A percentile compares a stretch with the other conserved stretches of the same genome.
These are phyloP conservation scores for Blastobotrys terrestris DNA, from an alignment of 805 yeast genomes.

Conservation along the genomic window DNA sequence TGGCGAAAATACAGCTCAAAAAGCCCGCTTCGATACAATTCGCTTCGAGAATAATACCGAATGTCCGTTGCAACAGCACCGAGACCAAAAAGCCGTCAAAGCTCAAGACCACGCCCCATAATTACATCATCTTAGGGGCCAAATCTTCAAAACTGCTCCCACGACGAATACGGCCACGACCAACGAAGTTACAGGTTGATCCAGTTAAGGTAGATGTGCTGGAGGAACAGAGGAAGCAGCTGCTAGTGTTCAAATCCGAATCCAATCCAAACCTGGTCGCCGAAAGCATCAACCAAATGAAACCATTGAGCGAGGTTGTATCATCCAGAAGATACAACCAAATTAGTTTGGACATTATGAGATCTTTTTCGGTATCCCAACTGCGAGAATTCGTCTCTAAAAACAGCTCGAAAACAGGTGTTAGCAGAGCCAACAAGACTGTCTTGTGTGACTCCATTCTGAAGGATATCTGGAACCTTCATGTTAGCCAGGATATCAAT, in stretches of 20 bases:
- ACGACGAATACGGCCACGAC: not conserved
- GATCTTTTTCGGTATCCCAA: slow-evolving; percentile 26
- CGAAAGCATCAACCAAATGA: slow-evolving; percentile 17
- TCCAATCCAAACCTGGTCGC: slow-evolving; percentile 11
- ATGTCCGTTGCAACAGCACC: slow-evolving; percentile 6
- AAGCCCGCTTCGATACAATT: not conserved
- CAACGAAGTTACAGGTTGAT: not conserved
- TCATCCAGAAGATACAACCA: slow-evolving; percentile 22
- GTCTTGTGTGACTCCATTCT: slow-evolving; percentile 30
- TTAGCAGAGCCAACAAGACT: slow-evolving; percentile 13
- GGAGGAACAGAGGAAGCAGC: slow-evolving; percentile 17
- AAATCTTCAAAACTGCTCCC: slow-evolving; percentile 17
- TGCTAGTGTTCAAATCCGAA: slow-evolving; percentile 15
- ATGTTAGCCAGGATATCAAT: slow-evolving; percentile 20
- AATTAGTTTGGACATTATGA: slow-evolving; percentile 19
- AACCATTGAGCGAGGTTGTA: slow-evolving; percentile 14
- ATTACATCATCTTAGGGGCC: slow-evolving; percentile 21
- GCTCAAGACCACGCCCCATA: not conserved
- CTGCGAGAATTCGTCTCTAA: slow-evolving; percentile 16
- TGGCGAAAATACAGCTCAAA: not conserved
- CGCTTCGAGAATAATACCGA: not conserved
- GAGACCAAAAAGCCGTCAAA: slow-evolving; percentile 5
- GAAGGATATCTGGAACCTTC: slow-evolving; percentile 33
- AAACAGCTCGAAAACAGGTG: not conserved
- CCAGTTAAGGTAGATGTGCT: slow-evolving; percentile 13